Base-by-base conservation (phyloP, 2,329 filamentous ascomycete species). In the Domatiomyces catenatus region DNA sequence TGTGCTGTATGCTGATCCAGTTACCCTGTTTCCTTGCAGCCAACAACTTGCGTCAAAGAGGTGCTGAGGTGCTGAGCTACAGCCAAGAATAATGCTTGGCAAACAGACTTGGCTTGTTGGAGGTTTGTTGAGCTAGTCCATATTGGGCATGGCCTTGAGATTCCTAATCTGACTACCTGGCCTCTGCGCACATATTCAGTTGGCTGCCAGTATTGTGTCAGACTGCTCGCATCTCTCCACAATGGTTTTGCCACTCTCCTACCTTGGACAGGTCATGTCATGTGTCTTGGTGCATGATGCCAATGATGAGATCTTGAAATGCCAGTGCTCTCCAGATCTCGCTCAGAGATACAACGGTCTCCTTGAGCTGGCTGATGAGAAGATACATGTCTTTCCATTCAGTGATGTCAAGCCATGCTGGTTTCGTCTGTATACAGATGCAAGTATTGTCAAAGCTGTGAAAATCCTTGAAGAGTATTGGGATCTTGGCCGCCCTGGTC, bases 361-460 rank as follows among this genome's bases (percentile, higher is more conserved):
- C 3, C 59, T 76, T 26, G 56, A 64, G 22, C 62, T 77, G 20
- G 75, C 77, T 0, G 69, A 77, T 51, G 62, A 70, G 44, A 73
- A 75, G 52, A 59, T 81, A 47, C 71, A 75, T 58, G 68, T 74
- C 6, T 78, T 75, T 46, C 76, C 75, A 1, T 80, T 75, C 59
- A 73, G 71, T 49, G 67, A 76, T 52, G 76, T 81, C 26, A 71
- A 73, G 44, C 60, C 57, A 2, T 75, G 73, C 56, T 81, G 77
- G 77, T 66, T 74, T 48, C 66, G 76, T 42, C 60, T 80, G 28
- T 79, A 77, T 58, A 75, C 73, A 1, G 78, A 81, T 56, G 74
- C 75, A 22, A 73, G 71, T 49, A 61, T 81, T 39, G 66, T 71
- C 55, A 68, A 70, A 54, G 73, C 64, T 4, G 64, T 68, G 49